Conservation (phyloP, 768 basidiomycete species). For the Leccinum subtestaceum region DNA sequence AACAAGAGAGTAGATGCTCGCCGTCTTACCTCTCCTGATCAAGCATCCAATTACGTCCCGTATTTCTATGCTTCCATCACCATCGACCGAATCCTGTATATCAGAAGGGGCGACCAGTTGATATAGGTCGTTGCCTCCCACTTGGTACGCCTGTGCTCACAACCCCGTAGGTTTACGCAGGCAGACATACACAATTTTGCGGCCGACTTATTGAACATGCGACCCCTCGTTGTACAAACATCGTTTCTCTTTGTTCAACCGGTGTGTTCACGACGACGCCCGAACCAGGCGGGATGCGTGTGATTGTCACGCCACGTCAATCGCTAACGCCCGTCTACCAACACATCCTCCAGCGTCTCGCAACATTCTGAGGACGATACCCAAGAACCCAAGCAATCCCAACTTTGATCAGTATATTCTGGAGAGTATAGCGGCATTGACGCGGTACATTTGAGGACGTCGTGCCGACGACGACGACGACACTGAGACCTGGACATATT, state of each 20-base stretch:
- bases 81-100: conserved; percentile 93
- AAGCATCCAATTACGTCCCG: conserved; percentile 91
- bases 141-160: not conserved
- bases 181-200: conserved; percentile 85
- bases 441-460: conserved; percentile 52
- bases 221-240: too few species aligned
- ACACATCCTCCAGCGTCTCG: conserved; percentile 65
- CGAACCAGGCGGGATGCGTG: conserved; percentile 84
- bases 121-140: conserved; percentile 49
- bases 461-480: not conserved
- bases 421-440: conserved; percentile 91
- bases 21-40: conserved; percentile 84
- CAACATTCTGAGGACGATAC: conserved; percentile 79
- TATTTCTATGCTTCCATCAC: conserved; percentile 97
- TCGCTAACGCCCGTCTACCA: conserved; percentile 68
- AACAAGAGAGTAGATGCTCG: conserved; percentile 88
- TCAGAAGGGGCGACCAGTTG: conserved; percentile 72
- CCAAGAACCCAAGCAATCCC: conserved; percentile 96
- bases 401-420: conserved; percentile 98
- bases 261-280: not conserved
- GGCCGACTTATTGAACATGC: conserved; percentile 53
- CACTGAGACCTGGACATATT: conserved; percentile 50
- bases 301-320: conserved; percentile 86
- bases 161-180: conserved; percentile 71
- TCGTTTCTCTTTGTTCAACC: not conserved